phyloP scores from a whole-genome alignment of 78 protist species.

The Polysphondylium violaceum region DNA sequence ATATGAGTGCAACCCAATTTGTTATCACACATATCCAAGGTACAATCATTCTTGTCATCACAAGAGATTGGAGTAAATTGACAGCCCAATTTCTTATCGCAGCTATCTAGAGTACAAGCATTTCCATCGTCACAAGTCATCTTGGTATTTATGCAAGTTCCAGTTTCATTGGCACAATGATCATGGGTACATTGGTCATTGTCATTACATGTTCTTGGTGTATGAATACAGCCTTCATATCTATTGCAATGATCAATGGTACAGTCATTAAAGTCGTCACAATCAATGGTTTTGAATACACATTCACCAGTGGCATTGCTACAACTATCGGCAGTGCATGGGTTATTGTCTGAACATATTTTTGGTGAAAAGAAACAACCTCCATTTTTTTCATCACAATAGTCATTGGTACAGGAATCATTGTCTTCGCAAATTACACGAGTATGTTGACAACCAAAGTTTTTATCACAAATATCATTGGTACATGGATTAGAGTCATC shows the following conservation, averaged over 20 bases:
- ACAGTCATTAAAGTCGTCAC: not conserved
- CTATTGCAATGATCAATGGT: not conserved
- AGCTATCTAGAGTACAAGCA: not conserved
- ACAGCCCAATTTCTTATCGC: not conserved
- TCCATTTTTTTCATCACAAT: constrained; percentile 4
- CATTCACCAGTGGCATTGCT: constrained; percentile 15
- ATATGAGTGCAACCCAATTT: not conserved
- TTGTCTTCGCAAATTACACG: constrained; percentile 36
- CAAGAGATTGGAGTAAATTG: not conserved
- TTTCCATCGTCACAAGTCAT: not conserved
- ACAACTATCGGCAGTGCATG: constrained; percentile 43
- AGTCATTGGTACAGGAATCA: constrained; percentile 29
- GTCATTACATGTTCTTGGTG: constrained; percentile 7
- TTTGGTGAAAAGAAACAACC: not conserved
- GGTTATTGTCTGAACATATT: not conserved
- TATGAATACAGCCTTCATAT: not conserved
- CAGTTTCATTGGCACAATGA: not conserved
- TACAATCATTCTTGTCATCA: constrained; percentile 26
- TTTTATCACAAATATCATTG: constrained; percentile 16
- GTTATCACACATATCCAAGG: not conserved
- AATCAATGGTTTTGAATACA: not conserved
- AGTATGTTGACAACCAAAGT: constrained; percentile 29
- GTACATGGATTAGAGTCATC: not conserved
- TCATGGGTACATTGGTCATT: constrained; percentile 18
- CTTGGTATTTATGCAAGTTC: not conserved